phyloP scores from a whole-genome alignment of 108 stramenopile genomes.

The Nannochloropsis oceanica region DNA sequence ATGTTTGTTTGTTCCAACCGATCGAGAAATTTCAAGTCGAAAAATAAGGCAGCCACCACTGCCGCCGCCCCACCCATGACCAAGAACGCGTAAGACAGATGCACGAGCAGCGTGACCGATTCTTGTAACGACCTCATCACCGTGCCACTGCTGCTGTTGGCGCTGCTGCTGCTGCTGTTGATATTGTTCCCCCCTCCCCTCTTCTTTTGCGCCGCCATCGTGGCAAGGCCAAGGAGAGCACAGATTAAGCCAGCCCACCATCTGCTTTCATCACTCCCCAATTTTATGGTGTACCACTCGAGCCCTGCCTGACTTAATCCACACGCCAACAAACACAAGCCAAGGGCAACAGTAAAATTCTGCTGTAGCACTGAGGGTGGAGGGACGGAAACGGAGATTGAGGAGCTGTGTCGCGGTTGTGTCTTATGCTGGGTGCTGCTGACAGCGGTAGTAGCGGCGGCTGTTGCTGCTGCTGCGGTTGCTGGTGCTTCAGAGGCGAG shows the following conservation, averaged over 20 bases:
- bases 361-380: neutral
- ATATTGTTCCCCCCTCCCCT: neutral
- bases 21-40: neutral
- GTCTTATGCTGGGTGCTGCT: neutral
- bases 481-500: neutral
- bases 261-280: neutral
- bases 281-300: neutral
- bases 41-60: neutral
- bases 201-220: neutral
- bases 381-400: too few relatives aligned
- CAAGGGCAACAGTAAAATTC: neutral
- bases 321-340: neutral
- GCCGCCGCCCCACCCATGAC: neutral
- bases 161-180: neutral
- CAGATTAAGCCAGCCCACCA: neutral
- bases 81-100: neutral
- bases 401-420: too few relatives aligned
- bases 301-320: neutral
- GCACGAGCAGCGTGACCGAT: neutral
- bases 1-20: neutral
- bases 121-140: neutral
- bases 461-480: neutral
- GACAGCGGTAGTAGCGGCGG: neutral
- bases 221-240: neutral
- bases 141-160: neutral